Percentiles rank a stretch among this genome's conserved stretches.
phyloP scores from a whole-genome alignment of 2,329 filamentous ascomycete genomes.

The Aspergillus arachidicola region DNA sequence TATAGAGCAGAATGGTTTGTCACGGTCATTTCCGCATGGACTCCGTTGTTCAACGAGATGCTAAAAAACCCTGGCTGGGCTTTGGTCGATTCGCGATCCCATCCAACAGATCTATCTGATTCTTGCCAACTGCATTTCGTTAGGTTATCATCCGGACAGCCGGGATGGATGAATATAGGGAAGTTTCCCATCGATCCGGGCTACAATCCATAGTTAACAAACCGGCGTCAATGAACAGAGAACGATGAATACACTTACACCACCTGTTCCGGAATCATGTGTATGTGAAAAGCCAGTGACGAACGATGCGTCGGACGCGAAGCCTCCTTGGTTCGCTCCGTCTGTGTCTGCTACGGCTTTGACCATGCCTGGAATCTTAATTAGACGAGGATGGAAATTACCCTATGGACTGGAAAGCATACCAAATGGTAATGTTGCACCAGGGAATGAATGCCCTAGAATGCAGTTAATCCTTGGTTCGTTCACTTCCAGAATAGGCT shows the following conservation, averaged over 20 bases:
- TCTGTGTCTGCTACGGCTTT: background rate
- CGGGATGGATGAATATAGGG: background rate
- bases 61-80: background rate
- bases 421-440: too few relatives aligned
- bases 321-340: background rate
- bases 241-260: background rate
- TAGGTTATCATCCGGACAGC: background rate
- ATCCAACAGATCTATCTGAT: background rate
- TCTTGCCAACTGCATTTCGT: background rate
- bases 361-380: too few relatives aligned
- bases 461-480: too few relatives aligned
- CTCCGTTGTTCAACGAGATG: background rate
- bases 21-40: background rate
- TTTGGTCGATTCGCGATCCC: background rate
- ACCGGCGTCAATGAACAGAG: background rate
- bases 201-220: background rate
- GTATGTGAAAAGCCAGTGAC: background rate
- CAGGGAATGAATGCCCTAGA: too few relatives aligned
- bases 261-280: background rate
- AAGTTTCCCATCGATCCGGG: background rate
- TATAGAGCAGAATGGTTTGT: background rate
- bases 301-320: background rate
- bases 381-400: too few relatives aligned
- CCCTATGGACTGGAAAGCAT: too few relatives aligned
- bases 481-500: too few relatives aligned